Conservation (phyloP, 106 monocot genomes). For the Vanilla planifolia region DNA sequence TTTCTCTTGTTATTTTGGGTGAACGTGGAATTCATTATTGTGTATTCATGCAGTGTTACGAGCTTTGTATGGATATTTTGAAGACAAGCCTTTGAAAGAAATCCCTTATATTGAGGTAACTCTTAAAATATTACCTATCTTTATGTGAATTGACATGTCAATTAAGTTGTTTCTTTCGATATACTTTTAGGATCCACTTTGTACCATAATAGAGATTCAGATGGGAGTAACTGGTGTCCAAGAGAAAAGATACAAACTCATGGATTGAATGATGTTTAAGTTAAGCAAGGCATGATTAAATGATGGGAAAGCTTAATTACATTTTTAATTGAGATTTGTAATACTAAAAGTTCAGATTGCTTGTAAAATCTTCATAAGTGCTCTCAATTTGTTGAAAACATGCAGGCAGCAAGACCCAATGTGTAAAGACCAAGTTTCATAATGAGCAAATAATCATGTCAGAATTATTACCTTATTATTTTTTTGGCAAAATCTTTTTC, state of each 20-base stretch:
- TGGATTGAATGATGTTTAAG: conserved; percentile 38
- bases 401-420: no score
- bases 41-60: conserved; percentile 6
- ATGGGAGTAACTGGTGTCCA: conserved; percentile 95
- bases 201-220: conserved; percentile 95
- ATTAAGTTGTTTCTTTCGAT: background rate
- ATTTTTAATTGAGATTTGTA: no score
- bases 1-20: background rate
- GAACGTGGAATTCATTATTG: background rate
- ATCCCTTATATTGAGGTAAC: conserved; percentile 10
- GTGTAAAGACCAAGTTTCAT: no score
- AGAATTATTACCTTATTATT: no score
- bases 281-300: no score
- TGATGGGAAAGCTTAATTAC: no score
- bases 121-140: background rate
- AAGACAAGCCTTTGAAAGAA: conserved; percentile 9
- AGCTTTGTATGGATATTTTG: conserved; percentile 11
- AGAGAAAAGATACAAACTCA: conserved; percentile 95
- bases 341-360: no score
- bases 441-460: no score
- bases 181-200: conserved; percentile 62
- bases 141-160: background rate
- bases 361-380: no score
- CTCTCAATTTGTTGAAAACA: no score
- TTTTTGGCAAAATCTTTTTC: no score